Evolutionary conservation across 2,329 filamentous ascomycete species (phyloP), one percentile per base, ranked within the genome.

Genomic region (Pseudogymnoascus sp.): DNA sequence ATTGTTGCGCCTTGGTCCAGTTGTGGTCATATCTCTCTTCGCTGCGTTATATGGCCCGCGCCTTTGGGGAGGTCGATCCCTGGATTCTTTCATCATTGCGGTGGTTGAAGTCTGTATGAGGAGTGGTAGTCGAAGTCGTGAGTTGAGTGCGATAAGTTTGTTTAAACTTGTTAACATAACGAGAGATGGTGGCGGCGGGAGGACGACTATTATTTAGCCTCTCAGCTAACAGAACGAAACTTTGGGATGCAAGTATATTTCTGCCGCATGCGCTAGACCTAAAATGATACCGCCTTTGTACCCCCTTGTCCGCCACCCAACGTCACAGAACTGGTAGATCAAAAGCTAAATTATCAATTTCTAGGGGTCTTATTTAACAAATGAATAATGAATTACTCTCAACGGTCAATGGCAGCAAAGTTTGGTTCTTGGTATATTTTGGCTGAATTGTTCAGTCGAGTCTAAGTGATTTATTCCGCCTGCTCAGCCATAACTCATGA

Each of bases 81-180:
- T 61, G 18, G 59, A 40, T 31, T 61, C 59, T 42, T 61, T 61
- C 59, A 61, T 61, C 59, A 61, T 61, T 26, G 39, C 39, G 16
- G 59, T 39, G 59, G 34, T 61, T 61, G 59, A 61, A 31, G 39
- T 26, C 21, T 37, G 4, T 23, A 37, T 61, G 34, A 61, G 59
- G 18, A 16, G 21, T 60, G 34, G 34, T 42, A 42, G 34, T 61
- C 34, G 59, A 8, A 39, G 34, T 61, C 59, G 34, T 26, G 59
- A 40, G 34, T 61, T 61, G 11, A 40, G 4, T 37, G 59, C 6
- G 18, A 37, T 61, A 31, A 61, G 12, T 37, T 61, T 61, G 59
- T 61, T 61, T 10, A 61, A 6, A 37, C n/a, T 37, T 61, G 34
- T 26, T 42, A 61, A 61, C 59, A 61, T 61, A 61, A 40, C 29